Percentiles rank a stretch among this genome's conserved stretches.
phyloP scores from a whole-genome alignment of 768 basidiomycete genomes.

The Auriscalpium orientale region DNA sequence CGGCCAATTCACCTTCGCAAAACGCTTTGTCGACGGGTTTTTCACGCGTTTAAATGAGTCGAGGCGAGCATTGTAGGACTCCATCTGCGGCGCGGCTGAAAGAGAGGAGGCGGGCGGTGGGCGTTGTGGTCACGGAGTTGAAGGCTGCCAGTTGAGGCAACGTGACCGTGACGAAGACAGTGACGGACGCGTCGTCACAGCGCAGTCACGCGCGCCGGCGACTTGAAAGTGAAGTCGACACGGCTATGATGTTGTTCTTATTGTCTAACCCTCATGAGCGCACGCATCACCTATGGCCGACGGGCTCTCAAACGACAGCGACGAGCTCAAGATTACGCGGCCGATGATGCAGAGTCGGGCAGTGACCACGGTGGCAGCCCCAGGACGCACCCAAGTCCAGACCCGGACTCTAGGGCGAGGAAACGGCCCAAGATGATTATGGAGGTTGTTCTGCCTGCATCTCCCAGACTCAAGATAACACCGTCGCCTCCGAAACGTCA shows the following conservation, averaged over 20 bases:
- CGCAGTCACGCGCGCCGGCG: not conserved
- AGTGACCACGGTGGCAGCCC: not conserved
- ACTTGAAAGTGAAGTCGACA: not conserved
- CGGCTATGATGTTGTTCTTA: not conserved
- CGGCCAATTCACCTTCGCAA: slow-evolving; percentile 64
- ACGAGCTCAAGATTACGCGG: not conserved
- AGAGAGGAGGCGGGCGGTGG: not conserved
- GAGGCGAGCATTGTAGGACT: slow-evolving; percentile 32
- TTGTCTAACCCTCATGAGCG: slow-evolving; percentile 1
- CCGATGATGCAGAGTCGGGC: not conserved
- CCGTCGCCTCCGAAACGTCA: too few relatives aligned
- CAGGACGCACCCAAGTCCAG: not conserved
- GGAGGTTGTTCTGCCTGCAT: slow-evolving; percentile 20
- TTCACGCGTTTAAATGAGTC: slow-evolving; percentile 62
- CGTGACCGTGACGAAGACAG: not conserved
- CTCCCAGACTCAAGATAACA: not conserved
- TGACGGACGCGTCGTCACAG: slow-evolving; percentile 6
- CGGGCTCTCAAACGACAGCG: slow-evolving; percentile 1
- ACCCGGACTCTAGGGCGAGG: slow-evolving; percentile 9
- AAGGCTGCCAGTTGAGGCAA: not conserved
- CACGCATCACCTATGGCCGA: slow-evolving; percentile 5
- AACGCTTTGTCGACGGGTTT: slow-evolving; percentile 37
- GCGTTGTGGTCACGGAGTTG: not conserved
- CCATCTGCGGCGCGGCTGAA: slow-evolving; percentile 1
- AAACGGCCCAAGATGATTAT: slow-evolving; percentile 28